These are phyloP conservation scores for Tetrapyrgos nigripes DNA, from an alignment of 1,284 basidiomycete species.

Conservation along the genomic window DNA sequence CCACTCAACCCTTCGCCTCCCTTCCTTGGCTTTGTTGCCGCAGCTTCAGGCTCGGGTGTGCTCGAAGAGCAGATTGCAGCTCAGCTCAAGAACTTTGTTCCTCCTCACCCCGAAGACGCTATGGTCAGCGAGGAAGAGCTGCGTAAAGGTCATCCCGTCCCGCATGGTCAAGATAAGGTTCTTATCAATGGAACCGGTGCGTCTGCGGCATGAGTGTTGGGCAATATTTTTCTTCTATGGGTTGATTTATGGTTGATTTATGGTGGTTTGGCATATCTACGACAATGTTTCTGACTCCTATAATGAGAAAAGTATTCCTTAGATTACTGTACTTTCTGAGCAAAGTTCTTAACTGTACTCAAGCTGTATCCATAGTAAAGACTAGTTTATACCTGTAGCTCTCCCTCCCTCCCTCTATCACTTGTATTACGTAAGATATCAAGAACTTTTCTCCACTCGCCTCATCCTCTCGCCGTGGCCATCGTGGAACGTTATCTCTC, in stretches of 20 bases:
- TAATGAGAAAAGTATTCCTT: background rate
- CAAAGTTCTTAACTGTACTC: background rate
- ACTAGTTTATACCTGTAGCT: background rate
- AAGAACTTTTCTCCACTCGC: too few species aligned
- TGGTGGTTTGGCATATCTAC: too few species aligned
- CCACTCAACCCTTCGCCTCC: constrained; percentile 97
- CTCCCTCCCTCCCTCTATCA: background rate
- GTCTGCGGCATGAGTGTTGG: background rate
- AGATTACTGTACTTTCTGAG: background rate
- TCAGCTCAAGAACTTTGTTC: constrained; percentile 54
- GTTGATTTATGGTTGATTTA: background rate
- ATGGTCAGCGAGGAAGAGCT: constrained; percentile 49
- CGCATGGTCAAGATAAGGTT: constrained; percentile 22
- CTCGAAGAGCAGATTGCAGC: constrained; percentile 79
- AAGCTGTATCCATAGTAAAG: background rate
- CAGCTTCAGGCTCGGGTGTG: constrained; percentile 69
- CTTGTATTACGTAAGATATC: background rate
- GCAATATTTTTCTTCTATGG: background rate
- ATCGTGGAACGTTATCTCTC: background rate
- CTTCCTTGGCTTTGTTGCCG: constrained; percentile 96
- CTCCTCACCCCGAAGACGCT: constrained; percentile 51
- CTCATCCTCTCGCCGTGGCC: background rate
- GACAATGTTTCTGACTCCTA: background rate
- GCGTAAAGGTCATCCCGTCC: constrained; percentile 21
- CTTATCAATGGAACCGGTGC: constrained; percentile 19